Evolutionary conservation across 371 early-diverging fungal genomes (phyloP).

Genomic region (Actinomortierella ambigua): DNA sequence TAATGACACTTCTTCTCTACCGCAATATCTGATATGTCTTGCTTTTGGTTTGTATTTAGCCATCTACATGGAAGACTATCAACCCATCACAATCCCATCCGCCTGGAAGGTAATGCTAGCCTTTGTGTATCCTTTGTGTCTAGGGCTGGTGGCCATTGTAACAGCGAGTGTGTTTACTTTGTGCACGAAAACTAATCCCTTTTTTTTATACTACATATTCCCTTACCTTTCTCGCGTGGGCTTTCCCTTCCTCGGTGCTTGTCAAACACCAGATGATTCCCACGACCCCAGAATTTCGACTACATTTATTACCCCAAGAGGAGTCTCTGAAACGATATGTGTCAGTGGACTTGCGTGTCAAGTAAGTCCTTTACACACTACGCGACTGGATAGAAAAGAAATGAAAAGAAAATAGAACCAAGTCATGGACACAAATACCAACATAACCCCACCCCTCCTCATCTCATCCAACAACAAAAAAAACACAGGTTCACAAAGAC

Average conservation of each 20-base stretch:
- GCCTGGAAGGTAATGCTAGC: conserved; percentile 70
- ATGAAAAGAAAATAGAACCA: too few relatives aligned
- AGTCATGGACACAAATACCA: too few relatives aligned
- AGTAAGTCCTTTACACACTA: conserved; percentile 45
- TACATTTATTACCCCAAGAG: conserved; percentile 61
- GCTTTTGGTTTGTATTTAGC: conserved; percentile 29
- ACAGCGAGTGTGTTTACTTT: neutral
- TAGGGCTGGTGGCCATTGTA: neutral
- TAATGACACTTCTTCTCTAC: neutral
- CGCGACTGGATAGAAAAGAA: too few relatives aligned
- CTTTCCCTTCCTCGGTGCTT: neutral
- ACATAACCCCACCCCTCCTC: too few relatives aligned
- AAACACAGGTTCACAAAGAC: conserved; percentile 61
- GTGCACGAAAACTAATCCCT: neutral
- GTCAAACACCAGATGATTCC: conserved; percentile 52
- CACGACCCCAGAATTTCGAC: conserved; percentile 68
- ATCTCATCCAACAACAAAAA: too few relatives aligned
- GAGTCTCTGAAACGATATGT: conserved; percentile 61
- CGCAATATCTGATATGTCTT: neutral
- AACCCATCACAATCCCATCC: conserved; percentile 60
- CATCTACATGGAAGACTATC: conserved; percentile 76
- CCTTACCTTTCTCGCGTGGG: neutral
- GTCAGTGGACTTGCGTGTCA: conserved; percentile 62
- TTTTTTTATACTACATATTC: neutral
- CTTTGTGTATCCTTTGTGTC: neutral